phyloP scores from a whole-genome alignment of 208 protist species.

The Trypanosoma congolense region DNA sequence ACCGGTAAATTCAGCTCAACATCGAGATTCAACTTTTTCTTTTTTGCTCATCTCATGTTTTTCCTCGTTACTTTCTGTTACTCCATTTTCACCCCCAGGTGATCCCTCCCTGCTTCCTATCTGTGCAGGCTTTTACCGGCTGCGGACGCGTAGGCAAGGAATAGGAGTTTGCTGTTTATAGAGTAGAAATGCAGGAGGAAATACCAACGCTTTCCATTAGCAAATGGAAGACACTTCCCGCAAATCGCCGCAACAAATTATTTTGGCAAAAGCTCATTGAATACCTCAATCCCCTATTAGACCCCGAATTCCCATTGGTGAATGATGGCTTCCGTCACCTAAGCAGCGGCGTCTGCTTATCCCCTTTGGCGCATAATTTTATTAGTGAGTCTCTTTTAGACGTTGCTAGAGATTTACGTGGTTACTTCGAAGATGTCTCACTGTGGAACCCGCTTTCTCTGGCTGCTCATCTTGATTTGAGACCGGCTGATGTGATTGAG shows the following conservation, averaged over 20 bases:
- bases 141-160: no score
- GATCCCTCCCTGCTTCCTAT: no score
- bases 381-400: constrained; percentile 29
- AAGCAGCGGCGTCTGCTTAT: constrained; percentile 28
- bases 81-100: no score
- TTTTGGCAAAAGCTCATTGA: constrained; percentile 65
- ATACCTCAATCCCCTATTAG: constrained; percentile 43
- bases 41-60: no score
- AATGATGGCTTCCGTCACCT: constrained; percentile 49
- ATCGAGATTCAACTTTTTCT: no score
- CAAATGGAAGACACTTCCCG: constrained; percentile 44
- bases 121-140: no score
- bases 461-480: constrained; percentile 41
- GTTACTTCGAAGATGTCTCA: constrained; percentile 56
- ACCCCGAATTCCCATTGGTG: constrained; percentile 35
- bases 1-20: no score
- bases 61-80: no score
- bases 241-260: constrained; percentile 37
- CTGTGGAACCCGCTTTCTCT: constrained; percentile 74
- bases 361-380: constrained; percentile 28
- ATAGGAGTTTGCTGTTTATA: no score
- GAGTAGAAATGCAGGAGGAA: neutral
- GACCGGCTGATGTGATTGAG: constrained; percentile 53
- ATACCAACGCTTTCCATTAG: neutral
- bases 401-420: constrained; percentile 43